Base-by-base conservation (phyloP, 1,284 basidiomycete genomes). In the Vanrija humicola region DNA sequence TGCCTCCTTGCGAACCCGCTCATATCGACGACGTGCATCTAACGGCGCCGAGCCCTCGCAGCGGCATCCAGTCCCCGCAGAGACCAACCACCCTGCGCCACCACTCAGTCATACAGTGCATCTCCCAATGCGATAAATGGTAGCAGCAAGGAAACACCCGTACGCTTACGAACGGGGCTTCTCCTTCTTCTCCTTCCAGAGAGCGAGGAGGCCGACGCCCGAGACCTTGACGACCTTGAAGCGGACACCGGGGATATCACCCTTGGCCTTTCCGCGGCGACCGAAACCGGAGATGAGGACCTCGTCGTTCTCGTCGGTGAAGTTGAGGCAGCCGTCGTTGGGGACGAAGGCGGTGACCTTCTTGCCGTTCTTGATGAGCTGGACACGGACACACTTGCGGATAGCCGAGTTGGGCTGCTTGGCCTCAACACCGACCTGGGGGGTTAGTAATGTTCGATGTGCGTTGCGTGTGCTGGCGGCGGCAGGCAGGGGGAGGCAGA, bases 301-400 rank as follows among this genome's bases (percentile, higher is more conserved):
- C 81, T 97, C 94, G 81, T 98, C 95, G 84, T 98, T 97, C 86
- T 98, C 95, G 74, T 97, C 94, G 74, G 74, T 75, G 76, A 95
- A 96, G 87, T 97, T 97, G 69, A 98, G 82, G 83, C 94, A 97
- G 85, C 96, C 96, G 78, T 98, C 96, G 80, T 98, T 98, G 67
- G 83, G 83, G 47, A 84, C 84, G 83, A 86, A 95, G 72, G 91
- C 91, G 61, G 92, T 94, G 75, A 94, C 92, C 81, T 98, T 98
- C 89, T 98, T 98, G 73, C 96, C 96, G 83, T 99, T 99, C 86
- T 99, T 98, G 81, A 99, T 98, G 73, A 99, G 85, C 78, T 99
- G 96, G 62, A 98, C 96, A 83, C 96, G 91, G 68, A 99, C 96
- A 84, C 96, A 98, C 81, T 99, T 99, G 80, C 96, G 92, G 79